Base-by-base conservation (phyloP, 805 yeast genomes). In the Kodamaea hsintzibuensis region DNA sequence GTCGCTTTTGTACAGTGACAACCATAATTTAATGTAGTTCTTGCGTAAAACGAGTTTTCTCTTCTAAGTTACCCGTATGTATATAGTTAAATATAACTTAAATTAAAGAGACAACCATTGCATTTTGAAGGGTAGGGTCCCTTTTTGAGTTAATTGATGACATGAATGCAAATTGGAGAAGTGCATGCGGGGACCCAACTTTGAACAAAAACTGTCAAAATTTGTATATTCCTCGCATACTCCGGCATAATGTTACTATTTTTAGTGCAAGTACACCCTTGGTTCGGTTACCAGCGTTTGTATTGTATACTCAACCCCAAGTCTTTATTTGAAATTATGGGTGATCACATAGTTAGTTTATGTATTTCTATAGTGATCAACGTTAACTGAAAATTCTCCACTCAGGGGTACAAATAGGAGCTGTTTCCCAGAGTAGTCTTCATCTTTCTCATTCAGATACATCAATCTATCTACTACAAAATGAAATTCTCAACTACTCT, bases 401-500 rank as follows among this genome's bases (percentile, higher is more conserved):
- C n/a, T 12, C 35, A 9, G 35, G 35, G 35, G 35, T 30, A 30
- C 35, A 30, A 30, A 30, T 30, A 30, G 35, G 12, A 30, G 13
- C 35, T 30, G 35, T 9, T 9, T 9, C 8, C 35, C 35, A 5
- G 10, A 5, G 13, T 30, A 8, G 4, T 30, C 9, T 27, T 6
- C 33, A n/a, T 22, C 25, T 22, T 6, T 22, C 25, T 22, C 25
- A 22, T 22, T 22, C 25, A 22, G 25, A 22, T 22, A 22, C 47
- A 44, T 22, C 47, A 7, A 13, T 14, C 17, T 25, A 22, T 43
- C 40, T 8, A 40, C 38, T n/a, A n/a, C n/a, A n/a, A n/a, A 50
- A 37, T 50, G 53, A 38, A 38, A 44, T 22, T 50, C 22, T 42
- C 52, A 25, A 37, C 57, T 14, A 51, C 62, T 27, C 52, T 66